Base-by-base conservation (phyloP, 202 grass and related monocot species). In the Panicum virgatum region DNA sequence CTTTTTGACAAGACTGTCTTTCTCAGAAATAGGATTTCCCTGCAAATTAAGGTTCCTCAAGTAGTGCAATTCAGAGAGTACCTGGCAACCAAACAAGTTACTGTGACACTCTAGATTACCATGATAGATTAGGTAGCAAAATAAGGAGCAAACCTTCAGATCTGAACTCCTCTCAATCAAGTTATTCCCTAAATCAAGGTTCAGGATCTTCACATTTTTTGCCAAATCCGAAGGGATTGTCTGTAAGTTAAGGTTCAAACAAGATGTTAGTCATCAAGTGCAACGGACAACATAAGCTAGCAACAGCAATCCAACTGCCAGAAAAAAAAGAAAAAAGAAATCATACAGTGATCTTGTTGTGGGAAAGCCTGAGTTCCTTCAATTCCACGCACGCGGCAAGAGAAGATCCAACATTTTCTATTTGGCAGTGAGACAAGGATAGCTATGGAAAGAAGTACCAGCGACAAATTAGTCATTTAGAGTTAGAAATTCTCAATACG, bases 41-140 rank as follows among this genome's bases (percentile, higher is more conserved):
- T 86, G 88, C 67, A 98, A 74, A 76, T 98, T 98, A 74, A 98
- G 90, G 87, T 91, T 91, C 85, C 88, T 98, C 87, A 98, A 86
- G 69, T 93, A 89, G 66, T 50, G 67, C 50, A 98, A 75, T 77
- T 80, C 81, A 65, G 90, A 90, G 81, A 98, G 86, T 40, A 91
- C 86, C 95, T 98, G 69, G 30, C 30, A 76, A 76, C 6, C 37
- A 82, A 84, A 83, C 36, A 64, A 61, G 83, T 42, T 12, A 76
- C 71, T 66, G 62, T 62, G 65, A 6, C 9, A 85, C 19, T 43
- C 19, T 77, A 83, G 80, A 19, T 16, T 51, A 69, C n/a, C 29
- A 79, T 89, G 77, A 30, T 64, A 74, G 29, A 69, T 38, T 51
- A 66, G 40, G 26, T 47, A 13, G 60, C 42, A 62, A 84, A 68